phyloP scores from a whole-genome alignment of 345 rosid genomes.

The Brassica napus region Da-Ae NC_063440.1:21553001-21553500 shows the following conservation, averaged over 20 bases:
- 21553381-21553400: slow-evolving; percentile 26
- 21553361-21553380: slow-evolving; percentile 7
- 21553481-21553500: too few relatives aligned
- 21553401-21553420: slow-evolving; percentile 25
- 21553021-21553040: not conserved
- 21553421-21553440: slow-evolving; percentile 19
- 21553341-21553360: slow-evolving; percentile 8
- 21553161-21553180: not conserved
- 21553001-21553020: not conserved
- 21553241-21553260: slow-evolving; percentile 25
- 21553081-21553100: not conserved
- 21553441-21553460: not conserved
- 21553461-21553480: not conserved
- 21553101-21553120: not conserved
- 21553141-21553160: not conserved
- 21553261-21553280: slow-evolving; percentile 34
- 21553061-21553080: not conserved
- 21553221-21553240: slow-evolving; percentile 2
- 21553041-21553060: not conserved
- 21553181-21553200: not conserved
- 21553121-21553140: not conserved
- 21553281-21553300: slow-evolving; percentile 34
- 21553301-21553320: slow-evolving; percentile 34
- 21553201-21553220: not conserved
- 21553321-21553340: slow-evolving; percentile 24